Base-by-base conservation (phyloP, 179 eudicot species). In the Beta lomatogona region DNA sequence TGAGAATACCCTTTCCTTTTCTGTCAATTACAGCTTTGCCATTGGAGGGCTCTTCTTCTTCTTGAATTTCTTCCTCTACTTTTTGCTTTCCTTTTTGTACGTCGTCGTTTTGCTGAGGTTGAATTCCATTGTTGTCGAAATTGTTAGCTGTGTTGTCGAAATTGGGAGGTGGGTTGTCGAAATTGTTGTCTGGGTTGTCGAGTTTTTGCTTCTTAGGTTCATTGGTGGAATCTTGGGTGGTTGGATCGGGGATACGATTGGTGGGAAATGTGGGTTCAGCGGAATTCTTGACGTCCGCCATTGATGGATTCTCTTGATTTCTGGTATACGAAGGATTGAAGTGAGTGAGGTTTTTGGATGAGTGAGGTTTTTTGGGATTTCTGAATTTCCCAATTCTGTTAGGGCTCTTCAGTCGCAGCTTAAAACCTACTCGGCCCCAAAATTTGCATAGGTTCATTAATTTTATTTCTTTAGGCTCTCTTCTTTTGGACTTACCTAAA, bases 191-290 rank as follows among this genome's bases (percentile, higher is more conserved):
- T 11, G 67, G 78, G 28, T 31, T 64, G 31, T 86, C 84, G 60
- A 86, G 81, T 65, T 76, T 88, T 14, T 80, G 88, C 84, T 85
- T 88, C 50, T 88, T 86, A 61, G 80, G 80, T 48, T 75, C 75
- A 5, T 53, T 53, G 45, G 57, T 4, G 46, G 78, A 19, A 10
- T 79, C 84, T 6, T 53, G 48, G 31, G 78, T 12, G 80, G 44
- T 58, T 10, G 64, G 50, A 76, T 87, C 89, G 31, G 86, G 45
- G 80, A 41, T 77, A 3, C 91, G 89, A 80, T 88, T 88, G 57
- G 86, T 18, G 71, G 88, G 87, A 22, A 89, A 81, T 79, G 82
- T 60, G 65, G 85, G 82, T 55, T 82, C 89, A 5, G 82, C 82
- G 52, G 75, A 72, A 53, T 83, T 79, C 9, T 88, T 87, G 46